Evolutionary conservation across 2,329 filamentous ascomycete species (phyloP).

Genomic region (Colletotrichum caudatum): DNA sequence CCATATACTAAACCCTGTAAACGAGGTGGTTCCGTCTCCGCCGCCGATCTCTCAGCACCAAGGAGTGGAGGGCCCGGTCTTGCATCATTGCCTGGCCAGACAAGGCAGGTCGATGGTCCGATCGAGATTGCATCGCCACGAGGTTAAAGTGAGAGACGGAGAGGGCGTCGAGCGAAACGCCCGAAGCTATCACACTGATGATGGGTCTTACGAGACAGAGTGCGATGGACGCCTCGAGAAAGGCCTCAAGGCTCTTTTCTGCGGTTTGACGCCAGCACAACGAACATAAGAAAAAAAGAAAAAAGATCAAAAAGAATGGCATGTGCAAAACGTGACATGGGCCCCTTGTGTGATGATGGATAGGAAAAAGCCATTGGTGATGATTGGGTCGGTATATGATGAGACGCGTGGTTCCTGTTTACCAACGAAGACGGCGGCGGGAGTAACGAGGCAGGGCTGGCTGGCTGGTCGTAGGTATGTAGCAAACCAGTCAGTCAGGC

Average conservation of each 20-base stretch:
- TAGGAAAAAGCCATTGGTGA: constrained; percentile 1
- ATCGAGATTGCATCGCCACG: constrained; percentile 65
- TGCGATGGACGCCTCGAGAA: constrained; percentile 34
- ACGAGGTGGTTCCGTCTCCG: constrained; percentile 71
- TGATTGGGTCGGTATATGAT: constrained; percentile 3
- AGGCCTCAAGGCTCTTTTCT: constrained; percentile 36
- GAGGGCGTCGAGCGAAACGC: constrained; percentile 73
- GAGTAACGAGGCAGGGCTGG: constrained; percentile 12
- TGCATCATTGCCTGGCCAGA: constrained; percentile 35
- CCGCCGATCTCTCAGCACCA: constrained; percentile 74
- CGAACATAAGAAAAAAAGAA: constrained; percentile 29
- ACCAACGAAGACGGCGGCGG: constrained; percentile 17
- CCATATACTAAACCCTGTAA: constrained; percentile 56
- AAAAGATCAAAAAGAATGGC: constrained; percentile 31
- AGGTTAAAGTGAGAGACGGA: constrained; percentile 78
- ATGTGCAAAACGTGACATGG: constrained; percentile 34
- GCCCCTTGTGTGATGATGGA: constrained; percentile 19
- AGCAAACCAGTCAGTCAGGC: background rate
- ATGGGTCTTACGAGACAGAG: constrained; percentile 44
- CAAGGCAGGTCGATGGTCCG: constrained; percentile 31
- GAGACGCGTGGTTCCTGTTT: constrained; percentile 20
- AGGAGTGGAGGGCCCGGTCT: constrained; percentile 69
- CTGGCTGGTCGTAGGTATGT: background rate
- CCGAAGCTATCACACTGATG: constrained; percentile 51
- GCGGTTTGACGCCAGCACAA: constrained; percentile 34